A percentile compares a stretch with the other conserved stretches of the same genome.
Evolutionary conservation across 441 rosid genomes (phyloP).

Genomic region (Populus hybrid): DNA sequence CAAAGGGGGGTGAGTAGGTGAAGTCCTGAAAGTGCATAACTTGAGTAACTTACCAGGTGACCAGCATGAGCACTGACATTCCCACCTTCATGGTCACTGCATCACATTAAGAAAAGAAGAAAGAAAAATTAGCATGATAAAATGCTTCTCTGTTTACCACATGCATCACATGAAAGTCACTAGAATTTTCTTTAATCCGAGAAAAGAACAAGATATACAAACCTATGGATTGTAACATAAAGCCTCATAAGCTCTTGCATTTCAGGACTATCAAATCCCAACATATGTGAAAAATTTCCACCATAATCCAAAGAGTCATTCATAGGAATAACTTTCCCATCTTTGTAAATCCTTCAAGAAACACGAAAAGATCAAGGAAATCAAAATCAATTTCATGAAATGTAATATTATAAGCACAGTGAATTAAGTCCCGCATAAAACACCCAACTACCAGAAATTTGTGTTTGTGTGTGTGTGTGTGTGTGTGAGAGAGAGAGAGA

Average conservation of each 20-base stretch:
- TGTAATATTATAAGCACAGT: neutral
- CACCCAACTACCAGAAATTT: neutral
- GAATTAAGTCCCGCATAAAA: neutral
- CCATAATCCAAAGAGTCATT: conserved; percentile 91
- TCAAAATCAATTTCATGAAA: too few species aligned
- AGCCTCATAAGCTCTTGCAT: conserved; percentile 99
- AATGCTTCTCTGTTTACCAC: neutral
- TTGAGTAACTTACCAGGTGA: conserved; percentile 50
- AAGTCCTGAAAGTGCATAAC: neutral
- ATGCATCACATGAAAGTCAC: conserved; percentile 1
- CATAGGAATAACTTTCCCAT: conserved; percentile 60
- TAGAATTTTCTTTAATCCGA: neutral
- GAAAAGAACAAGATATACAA: conserved; percentile 26
- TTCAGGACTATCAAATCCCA: conserved; percentile 81
- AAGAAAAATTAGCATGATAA: conserved; percentile 3
- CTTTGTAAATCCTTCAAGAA: conserved; percentile 27
- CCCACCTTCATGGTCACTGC: conserved; percentile 99
- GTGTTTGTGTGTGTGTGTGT: too few species aligned
- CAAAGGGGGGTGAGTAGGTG: too few species aligned
- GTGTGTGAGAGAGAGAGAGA: too few species aligned
- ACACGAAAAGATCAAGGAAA: too few species aligned
- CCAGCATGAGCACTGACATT: conserved; percentile 99
- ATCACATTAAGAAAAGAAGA: conserved; percentile 21
- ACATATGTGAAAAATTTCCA: conserved; percentile 82
- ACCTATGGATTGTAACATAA: conserved; percentile 91